phyloP scores from a whole-genome alignment of 2,329 filamentous ascomycete genomes.

The Aureobasidium sp. region DNA sequence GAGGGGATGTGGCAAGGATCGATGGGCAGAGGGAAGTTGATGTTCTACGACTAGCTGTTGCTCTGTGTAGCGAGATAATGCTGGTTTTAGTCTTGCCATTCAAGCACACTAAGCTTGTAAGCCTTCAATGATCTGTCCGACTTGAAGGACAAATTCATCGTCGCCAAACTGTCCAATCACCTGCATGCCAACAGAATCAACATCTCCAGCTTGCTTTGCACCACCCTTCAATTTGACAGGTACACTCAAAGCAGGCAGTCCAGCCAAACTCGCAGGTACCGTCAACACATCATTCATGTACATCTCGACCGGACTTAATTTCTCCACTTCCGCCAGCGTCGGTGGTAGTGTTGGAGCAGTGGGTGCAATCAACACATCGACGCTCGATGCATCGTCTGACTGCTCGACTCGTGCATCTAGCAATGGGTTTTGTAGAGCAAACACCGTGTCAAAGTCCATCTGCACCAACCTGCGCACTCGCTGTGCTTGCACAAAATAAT shows the following conservation, averaged over 20 bases:
- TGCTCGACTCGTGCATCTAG: conserved; percentile 34
- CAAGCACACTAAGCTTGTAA: conserved; percentile 18
- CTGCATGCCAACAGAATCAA: conserved; percentile 69
- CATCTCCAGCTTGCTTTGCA: conserved; percentile 31
- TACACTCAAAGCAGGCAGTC: conserved; percentile 88
- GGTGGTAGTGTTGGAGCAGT: conserved; percentile 86
- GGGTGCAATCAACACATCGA: conserved; percentile 90
- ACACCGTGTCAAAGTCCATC: conserved; percentile 85
- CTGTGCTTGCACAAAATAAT: conserved; percentile 97
- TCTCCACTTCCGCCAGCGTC: conserved; percentile 62
- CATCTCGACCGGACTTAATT: conserved; percentile 68
- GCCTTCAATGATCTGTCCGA: conserved; percentile 58
- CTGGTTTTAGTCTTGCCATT: background rate
- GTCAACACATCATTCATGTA: conserved; percentile 98
- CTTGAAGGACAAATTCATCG: conserved; percentile 68
- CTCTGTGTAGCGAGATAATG: background rate
- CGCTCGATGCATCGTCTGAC: conserved; percentile 43
- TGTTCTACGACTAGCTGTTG: background rate
- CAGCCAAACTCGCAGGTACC: conserved; percentile 92
- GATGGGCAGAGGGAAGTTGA: background rate
- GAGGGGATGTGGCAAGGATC: background rate
- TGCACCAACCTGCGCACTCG: conserved; percentile 86
- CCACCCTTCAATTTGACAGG: conserved; percentile 56
- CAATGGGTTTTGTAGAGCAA: conserved; percentile 75
- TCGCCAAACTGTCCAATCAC: conserved; percentile 86